Base-by-base conservation (phyloP, 768 basidiomycete genomes). In the Russula abietina region DNA sequence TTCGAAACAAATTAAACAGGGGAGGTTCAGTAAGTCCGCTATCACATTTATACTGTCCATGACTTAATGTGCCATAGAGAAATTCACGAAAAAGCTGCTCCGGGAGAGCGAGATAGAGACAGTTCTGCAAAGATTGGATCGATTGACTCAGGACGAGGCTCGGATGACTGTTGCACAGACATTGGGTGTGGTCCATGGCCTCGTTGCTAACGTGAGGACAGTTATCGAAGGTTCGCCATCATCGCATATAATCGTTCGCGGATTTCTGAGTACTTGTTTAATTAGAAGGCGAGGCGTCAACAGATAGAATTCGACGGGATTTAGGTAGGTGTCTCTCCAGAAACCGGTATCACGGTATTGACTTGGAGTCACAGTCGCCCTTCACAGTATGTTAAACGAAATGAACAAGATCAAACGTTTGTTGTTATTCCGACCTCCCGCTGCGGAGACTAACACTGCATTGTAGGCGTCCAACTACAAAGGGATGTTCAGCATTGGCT, bases 321-420 rank as follows among this genome's bases (percentile, higher is more conserved):
- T 24, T 60, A 22, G 51, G 59, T 45, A 45, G 4, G 45, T 48
- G n/a, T 4, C 2, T 5, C 28, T n/a, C n/a, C n/a, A n/a, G n/a
- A n/a, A n/a, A n/a, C n/a, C n/a, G n/a, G n/a, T n/a, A n/a, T n/a
- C n/a, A n/a, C n/a, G n/a, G n/a, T n/a, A n/a, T n/a, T n/a, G n/a
- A 30, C 28, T 30, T 30, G 28, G 2, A 30, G 6, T 19, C 5
- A 2, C 3, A 61, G 54, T 36, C 14, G 9, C 38, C 3, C 36
- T 56, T n/a, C 28, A 56, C 12, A 4, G 8, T 9, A n/a, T 30
- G 0, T n/a, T 55, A 22, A 36, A 39, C 0, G 48, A 56, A 22
- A 8, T 61, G 5, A 55, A 55, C 16, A 43, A 43, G 9, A 56
- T 36, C 16, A 49, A 56, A 41, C 55, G 60, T 61, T 61, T 22